phyloP scores from a whole-genome alignment of 768 basidiomycete species.

The Russula virescens region DNA sequence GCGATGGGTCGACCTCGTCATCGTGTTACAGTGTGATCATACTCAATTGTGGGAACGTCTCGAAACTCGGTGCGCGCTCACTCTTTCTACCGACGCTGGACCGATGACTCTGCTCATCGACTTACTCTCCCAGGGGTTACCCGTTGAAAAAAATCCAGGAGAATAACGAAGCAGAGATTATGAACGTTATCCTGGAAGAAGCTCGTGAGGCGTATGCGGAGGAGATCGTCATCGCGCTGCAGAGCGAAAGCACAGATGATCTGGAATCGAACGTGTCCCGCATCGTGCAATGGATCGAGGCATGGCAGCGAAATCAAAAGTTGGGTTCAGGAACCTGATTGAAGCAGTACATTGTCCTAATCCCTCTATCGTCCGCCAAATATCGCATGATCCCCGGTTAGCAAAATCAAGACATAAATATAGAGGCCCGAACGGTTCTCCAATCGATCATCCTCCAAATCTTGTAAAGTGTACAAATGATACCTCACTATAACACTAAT shows the following conservation, averaged over 20 bases:
- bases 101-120: neutral
- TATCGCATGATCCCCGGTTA: neutral
- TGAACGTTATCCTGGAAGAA: conserved; percentile 87
- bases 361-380: neutral
- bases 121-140: conserved; percentile 56
- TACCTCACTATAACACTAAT: neutral
- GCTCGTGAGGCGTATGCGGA: conserved; percentile 77
- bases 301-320: conserved; percentile 48
- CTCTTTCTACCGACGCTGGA: neutral
- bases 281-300: conserved; percentile 81
- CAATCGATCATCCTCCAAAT: neutral
- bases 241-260: conserved; percentile 71
- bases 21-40: conserved; percentile 89
- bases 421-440: no score
- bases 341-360: conserved; percentile 8
- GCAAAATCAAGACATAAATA: neutral
- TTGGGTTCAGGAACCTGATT: conserved; percentile 14
- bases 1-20: conserved; percentile 92
- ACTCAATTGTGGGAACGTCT: conserved; percentile 82
- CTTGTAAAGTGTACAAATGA: neutral
- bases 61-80: conserved; percentile 66
- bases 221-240: conserved; percentile 83
- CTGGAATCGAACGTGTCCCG: conserved; percentile 82
- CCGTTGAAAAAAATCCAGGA: conserved; percentile 92
- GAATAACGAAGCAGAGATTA: conserved; percentile 98